Conservation (phyloP, 2,329 filamentous ascomycete species). For the Aspergillus eucalypticola region DNA sequence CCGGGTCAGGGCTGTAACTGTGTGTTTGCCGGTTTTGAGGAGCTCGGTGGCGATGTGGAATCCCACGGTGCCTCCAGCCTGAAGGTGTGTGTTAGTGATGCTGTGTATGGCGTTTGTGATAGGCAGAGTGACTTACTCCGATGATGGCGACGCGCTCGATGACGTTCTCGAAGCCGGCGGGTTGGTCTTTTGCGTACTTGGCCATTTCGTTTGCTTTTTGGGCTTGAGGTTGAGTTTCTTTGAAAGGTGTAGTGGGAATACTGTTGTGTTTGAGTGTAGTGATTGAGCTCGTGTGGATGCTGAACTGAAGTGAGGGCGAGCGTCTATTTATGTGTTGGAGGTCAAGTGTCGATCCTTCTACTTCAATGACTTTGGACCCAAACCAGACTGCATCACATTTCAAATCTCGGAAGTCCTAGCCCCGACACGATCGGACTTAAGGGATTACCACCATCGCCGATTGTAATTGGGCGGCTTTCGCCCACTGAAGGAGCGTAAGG, state of each 20-base stretch:
- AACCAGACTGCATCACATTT: too few relatives aligned
- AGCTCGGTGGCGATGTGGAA: constrained; percentile 37
- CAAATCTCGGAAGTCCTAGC: too few relatives aligned
- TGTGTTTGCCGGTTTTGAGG: constrained; percentile 52
- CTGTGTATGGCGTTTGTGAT: constrained; percentile 1
- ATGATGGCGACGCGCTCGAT: constrained; percentile 44
- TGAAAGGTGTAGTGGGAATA: too few relatives aligned
- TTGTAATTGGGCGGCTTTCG: too few relatives aligned
- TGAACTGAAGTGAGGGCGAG: background rate
- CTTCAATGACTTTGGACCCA: too few relatives aligned
- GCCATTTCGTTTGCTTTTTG: constrained; percentile 17
- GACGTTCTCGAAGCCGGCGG: constrained; percentile 30
- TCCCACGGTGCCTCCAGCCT: constrained; percentile 41
- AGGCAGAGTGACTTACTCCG: constrained; percentile 30
- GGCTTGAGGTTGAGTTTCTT: too few relatives aligned
- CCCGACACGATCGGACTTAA: too few relatives aligned
- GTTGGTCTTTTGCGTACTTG: constrained; percentile 27
- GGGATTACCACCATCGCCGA: too few relatives aligned
- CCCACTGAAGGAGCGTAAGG: too few relatives aligned
- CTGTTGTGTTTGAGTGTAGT: too few relatives aligned
- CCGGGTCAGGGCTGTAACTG: constrained; percentile 55
- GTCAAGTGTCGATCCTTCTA: too few relatives aligned
- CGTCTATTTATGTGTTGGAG: too few relatives aligned
- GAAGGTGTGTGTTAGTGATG: constrained; percentile 13
- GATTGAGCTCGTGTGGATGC: background rate